Conservation (phyloP, 2,329 filamentous ascomycete species). For the Nectriaceae sp. region DNA sequence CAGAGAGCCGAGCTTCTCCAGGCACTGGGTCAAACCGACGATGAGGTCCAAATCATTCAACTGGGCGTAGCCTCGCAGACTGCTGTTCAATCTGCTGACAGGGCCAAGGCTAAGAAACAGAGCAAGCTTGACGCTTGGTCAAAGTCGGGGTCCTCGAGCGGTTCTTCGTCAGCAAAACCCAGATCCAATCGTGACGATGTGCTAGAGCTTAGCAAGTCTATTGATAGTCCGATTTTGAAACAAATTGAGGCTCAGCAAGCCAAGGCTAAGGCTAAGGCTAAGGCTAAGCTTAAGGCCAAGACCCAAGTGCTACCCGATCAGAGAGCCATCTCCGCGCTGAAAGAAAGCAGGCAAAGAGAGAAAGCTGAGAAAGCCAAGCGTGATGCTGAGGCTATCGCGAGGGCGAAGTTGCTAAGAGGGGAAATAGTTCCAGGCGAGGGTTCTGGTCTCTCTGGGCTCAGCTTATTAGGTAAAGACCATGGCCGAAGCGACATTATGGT, state of each 20-base stretch:
- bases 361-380: constrained; percentile 73
- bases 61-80: constrained; percentile 34
- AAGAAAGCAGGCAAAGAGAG: constrained; percentile 72
- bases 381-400: constrained; percentile 71
- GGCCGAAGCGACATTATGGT: constrained; percentile 90
- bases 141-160: constrained; percentile 44
- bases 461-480: constrained; percentile 78
- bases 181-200: constrained; percentile 50
- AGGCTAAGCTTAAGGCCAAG: constrained; percentile 30
- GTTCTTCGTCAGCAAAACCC: constrained; percentile 26
- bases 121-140: constrained; percentile 64
- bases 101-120: constrained; percentile 52
- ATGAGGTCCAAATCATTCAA: constrained; percentile 52
- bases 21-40: constrained; percentile 60
- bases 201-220: constrained; percentile 46
- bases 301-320: constrained; percentile 32
- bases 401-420: constrained; percentile 54
- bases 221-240: constrained; percentile 51
- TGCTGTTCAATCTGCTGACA: constrained; percentile 18
- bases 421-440: constrained; percentile 63
- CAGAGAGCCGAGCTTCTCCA: constrained; percentile 82
- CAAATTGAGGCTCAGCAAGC: constrained; percentile 44
- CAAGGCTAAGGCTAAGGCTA: constrained; percentile 28
- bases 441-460: constrained; percentile 72
- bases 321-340: constrained; percentile 51